phyloP scores from a whole-genome alignment of 2,329 filamentous ascomycete species.

The Aspergillus novofumigatus region DNA sequence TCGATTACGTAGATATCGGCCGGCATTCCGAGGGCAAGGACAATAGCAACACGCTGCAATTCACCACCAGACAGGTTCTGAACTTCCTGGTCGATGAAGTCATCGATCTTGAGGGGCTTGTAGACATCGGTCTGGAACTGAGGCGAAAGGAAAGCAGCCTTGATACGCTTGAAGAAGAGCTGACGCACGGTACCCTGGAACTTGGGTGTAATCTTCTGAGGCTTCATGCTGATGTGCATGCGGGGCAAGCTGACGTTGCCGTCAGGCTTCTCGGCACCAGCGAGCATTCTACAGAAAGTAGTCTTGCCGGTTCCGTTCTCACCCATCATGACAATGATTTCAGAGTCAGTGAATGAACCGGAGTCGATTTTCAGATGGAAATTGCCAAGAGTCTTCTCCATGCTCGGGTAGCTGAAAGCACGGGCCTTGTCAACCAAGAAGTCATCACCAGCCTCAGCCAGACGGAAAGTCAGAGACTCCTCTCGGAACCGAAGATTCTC shows the following conservation, averaged over 20 bases:
- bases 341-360: slow-evolving; percentile 92
- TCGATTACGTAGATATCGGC: slow-evolving; percentile 99
- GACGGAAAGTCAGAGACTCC: slow-evolving; percentile 92
- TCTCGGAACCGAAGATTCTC: slow-evolving; percentile 98
- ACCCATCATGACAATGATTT: slow-evolving; percentile 99
- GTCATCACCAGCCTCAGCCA: slow-evolving; percentile 84
- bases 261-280: slow-evolving; percentile 89
- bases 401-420: slow-evolving; percentile 79
- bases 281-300: slow-evolving; percentile 94
- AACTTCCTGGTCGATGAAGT: slow-evolving; percentile 99
- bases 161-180: slow-evolving; percentile 99
- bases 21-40: slow-evolving; percentile 89
- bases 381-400: slow-evolving; percentile 87
- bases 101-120: slow-evolving; percentile 97
- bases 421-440: slow-evolving; percentile 79
- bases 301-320: slow-evolving; percentile 99
- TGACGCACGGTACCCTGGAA: slow-evolving; percentile 95
- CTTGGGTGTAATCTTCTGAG: slow-evolving; percentile 98
- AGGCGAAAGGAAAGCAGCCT: slow-evolving; percentile 89
- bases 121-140: slow-evolving; percentile 99
- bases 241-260: slow-evolving; percentile 71
- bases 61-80: slow-evolving; percentile 99
- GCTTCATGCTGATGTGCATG: slow-evolving; percentile 99
- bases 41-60: slow-evolving; percentile 97
- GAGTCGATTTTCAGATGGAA: slow-evolving; percentile 80